Evolutionary conservation across 2,329 filamentous ascomycete species (phyloP), one percentile per base, ranked within the genome.

Genomic region (Hypoxylon rubiginosum): DNA sequence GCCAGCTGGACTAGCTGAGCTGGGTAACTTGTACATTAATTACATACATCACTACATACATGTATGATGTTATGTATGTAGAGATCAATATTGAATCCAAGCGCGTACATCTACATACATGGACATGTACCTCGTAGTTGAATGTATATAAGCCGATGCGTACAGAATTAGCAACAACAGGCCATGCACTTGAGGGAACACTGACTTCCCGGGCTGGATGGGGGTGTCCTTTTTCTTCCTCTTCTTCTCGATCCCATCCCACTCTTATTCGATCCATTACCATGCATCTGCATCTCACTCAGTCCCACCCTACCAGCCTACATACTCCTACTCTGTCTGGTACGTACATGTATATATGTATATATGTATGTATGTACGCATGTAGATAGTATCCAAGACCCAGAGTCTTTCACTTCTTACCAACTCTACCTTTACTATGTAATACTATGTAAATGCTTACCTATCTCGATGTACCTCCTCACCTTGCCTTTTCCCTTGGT

Each of bases 271-370:
- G 30, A 59, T 19, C 39, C 2, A 46, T 67, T 56, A 54, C n/a
- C 56, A 63, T 62, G 54, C 66, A 65, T 63, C 63, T 62, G 54
- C 66, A 65, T 63, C 63, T 58, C 66, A 60, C 66, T 50, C 36
- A 57, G 45, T 52, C 39, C 39, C n/a, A 21, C 39, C 21, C 21
- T 24, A 24, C n/a, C n/a, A n/a, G n/a, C n/a, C n/a, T n/a, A n/a
- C n/a, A n/a, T n/a, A n/a, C n/a, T 19, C n/a, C 39, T 43, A 43
- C 39, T 43, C 39, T 19, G 39, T n/a, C n/a, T n/a, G n/a, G 21
- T 41, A 43, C 19, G 19, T 24, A 36, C 3, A 21, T 34, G 24
- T 21, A 34, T 19, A 11, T 50, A 34, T 52, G 5, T 21, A 34
- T 34, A 17, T 21, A 52, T 24, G 30, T 30, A 24, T 24, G 2